phyloP scores from a whole-genome alignment of 305 asterid genomes.

The Solanum chacoense region DNA sequence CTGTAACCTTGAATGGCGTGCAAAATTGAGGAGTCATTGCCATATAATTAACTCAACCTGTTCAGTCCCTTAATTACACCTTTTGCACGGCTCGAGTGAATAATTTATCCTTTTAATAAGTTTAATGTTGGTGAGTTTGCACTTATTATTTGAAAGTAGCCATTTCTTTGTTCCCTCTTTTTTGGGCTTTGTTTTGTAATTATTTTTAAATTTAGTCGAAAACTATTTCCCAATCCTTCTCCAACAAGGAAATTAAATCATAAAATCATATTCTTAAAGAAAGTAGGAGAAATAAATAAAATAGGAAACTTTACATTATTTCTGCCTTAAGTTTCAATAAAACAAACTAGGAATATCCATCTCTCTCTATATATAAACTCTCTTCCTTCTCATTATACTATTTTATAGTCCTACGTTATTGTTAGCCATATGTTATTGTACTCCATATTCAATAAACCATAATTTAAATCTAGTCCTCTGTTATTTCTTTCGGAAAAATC shows the following conservation, averaged over 20 bases:
- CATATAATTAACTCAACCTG: neutral
- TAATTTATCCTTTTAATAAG: neutral
- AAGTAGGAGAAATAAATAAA: neutral
- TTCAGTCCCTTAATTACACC: neutral
- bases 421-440: neutral
- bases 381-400: neutral
- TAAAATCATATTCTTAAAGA: no score
- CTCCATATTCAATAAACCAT: neutral
- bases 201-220: no score
- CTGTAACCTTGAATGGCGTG: neutral
- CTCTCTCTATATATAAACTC: no score
- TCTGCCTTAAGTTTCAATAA: neutral
- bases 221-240: neutral
- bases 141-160: neutral
- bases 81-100: neutral
- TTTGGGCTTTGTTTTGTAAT: neutral
- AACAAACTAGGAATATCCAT: neutral
- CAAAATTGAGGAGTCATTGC: neutral
- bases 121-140: neutral
- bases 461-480: no score
- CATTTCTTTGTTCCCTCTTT: neutral
- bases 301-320: neutral
- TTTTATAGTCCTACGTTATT: neutral
- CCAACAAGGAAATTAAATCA: neutral
- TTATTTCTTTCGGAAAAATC: no score